A percentile compares a stretch with the other conserved stretches of the same genome.
These are phyloP conservation scores for Pythium volutum DNA, from an alignment of 352 stramenopile species.

Conservation along the genomic window DNA sequence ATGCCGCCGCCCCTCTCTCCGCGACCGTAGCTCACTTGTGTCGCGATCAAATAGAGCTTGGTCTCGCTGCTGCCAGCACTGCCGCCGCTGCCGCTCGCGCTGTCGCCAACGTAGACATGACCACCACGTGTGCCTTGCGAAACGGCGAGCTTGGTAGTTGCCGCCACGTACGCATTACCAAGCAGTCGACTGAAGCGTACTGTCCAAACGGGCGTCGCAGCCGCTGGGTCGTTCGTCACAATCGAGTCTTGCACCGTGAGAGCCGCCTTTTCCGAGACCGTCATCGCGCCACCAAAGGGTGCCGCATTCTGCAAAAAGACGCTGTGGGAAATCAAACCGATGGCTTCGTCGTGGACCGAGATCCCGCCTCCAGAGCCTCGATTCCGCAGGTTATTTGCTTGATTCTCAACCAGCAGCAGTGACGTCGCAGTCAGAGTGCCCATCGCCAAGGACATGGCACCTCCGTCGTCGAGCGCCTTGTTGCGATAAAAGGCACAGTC, in stretches of 20 bases:
- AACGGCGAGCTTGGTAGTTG: neutral
- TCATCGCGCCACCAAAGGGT: conserved; percentile 6
- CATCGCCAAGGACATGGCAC: neutral
- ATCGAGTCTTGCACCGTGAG: neutral
- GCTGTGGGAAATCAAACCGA: neutral
- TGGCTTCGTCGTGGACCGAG: neutral
- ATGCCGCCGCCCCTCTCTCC: conserved; percentile 46
- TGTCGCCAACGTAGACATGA: conserved; percentile 33
- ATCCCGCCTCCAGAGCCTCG: conserved; percentile 11
- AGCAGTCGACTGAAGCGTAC: conserved; percentile 11
- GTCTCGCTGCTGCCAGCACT: conserved; percentile 12
- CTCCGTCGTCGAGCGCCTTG: neutral
- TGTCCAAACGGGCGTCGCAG: neutral
- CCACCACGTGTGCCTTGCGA: conserved; percentile 22
- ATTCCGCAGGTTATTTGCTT: neutral
- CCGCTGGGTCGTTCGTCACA: conserved; percentile 6
- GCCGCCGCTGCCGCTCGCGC: neutral
- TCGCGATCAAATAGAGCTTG: neutral
- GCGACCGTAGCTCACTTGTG: conserved; percentile 32
- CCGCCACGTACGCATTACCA: neutral
- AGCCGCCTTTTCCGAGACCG: neutral
- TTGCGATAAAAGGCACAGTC: conserved; percentile 22
- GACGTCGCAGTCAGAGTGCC: neutral
- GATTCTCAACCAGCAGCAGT: conserved; percentile 19
- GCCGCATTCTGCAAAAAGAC: conserved; percentile 23